A percentile compares a stretch with the other conserved stretches of the same genome.
phyloP scores from a whole-genome alignment of 139 green algal genomes.

The Picochlorum sp. region DNA sequence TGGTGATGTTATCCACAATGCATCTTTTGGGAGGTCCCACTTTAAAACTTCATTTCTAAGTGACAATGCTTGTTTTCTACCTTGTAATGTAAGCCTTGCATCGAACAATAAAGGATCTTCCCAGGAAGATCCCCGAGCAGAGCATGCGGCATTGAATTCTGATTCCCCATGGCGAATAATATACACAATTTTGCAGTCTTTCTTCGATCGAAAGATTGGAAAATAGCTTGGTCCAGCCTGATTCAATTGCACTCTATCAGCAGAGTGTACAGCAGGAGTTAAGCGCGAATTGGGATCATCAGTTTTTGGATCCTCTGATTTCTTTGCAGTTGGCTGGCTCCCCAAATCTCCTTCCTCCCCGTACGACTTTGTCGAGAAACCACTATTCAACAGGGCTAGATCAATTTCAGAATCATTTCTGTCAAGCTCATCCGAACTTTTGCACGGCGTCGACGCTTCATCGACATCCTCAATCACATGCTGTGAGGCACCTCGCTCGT shows the following conservation, averaged over 20 bases:
- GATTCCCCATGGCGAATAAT: constrained; percentile 57
- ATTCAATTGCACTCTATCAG: constrained; percentile 16
- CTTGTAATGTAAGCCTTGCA: constrained; percentile 47
- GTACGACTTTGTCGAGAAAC: background rate
- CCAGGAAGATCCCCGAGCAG: constrained; percentile 22
- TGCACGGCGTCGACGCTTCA: background rate
- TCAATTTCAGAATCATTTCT: background rate
- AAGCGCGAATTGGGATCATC: background rate
- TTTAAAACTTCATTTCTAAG: constrained; percentile 20
- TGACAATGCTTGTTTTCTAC: constrained; percentile 26
- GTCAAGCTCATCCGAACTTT: background rate
- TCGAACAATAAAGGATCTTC: constrained; percentile 58
- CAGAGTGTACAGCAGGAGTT: constrained; percentile 21
- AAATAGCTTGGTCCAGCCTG: constrained; percentile 26
- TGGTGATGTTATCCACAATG: constrained; percentile 54
- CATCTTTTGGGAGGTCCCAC: constrained; percentile 28
- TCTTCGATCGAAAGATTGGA: constrained; percentile 45
- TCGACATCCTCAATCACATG: background rate
- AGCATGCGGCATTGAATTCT: constrained; percentile 45
- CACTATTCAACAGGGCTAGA: background rate
- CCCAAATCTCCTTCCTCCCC: background rate
- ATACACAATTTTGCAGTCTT: constrained; percentile 31
- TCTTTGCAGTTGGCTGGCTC: background rate
- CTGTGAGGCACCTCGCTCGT: constrained; percentile 27
- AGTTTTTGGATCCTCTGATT: background rate